Conservation (phyloP, 495 filamentous ascomycete species). For the Penicillium robsamsonii region DNA sequence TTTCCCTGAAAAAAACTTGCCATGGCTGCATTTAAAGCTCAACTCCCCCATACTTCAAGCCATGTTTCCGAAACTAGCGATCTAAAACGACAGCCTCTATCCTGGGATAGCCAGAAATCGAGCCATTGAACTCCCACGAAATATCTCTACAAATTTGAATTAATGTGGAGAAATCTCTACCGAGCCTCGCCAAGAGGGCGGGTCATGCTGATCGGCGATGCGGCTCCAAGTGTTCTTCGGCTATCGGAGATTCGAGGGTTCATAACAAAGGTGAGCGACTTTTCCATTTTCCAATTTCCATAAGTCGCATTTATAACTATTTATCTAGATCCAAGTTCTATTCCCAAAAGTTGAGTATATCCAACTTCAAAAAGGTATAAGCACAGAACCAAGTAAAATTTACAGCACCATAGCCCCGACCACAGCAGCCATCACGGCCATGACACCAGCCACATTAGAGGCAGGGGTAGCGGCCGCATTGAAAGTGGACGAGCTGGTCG, state of each 20-base stretch:
- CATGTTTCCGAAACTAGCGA: neutral
- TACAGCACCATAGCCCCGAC: constrained; percentile 28
- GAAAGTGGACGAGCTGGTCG: constrained; percentile 9
- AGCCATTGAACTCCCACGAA: too few species aligned
- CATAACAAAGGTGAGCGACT: constrained; percentile 17
- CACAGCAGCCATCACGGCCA: constrained; percentile 31
- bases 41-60: neutral
- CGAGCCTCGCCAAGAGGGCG: constrained; percentile 58
- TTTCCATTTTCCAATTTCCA: neutral
- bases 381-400: neutral
- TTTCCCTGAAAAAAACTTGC: too few species aligned
- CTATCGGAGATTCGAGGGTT: constrained; percentile 8
- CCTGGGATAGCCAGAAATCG: neutral
- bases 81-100: neutral
- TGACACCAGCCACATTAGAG: constrained; percentile 14
- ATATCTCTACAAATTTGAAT: neutral
- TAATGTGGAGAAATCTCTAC: constrained; percentile 57
- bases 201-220: constrained; percentile 63
- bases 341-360: neutral
- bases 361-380: neutral
- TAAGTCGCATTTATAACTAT: neutral
- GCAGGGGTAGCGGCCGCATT: constrained; percentile 12
- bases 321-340: neutral
- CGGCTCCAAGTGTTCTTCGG: constrained; percentile 64
- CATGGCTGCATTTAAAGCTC: too few species aligned